Evolutionary conservation across 1,284 basidiomycete genomes (phyloP).

Genomic region (Tylopilus orsonianus): DNA sequence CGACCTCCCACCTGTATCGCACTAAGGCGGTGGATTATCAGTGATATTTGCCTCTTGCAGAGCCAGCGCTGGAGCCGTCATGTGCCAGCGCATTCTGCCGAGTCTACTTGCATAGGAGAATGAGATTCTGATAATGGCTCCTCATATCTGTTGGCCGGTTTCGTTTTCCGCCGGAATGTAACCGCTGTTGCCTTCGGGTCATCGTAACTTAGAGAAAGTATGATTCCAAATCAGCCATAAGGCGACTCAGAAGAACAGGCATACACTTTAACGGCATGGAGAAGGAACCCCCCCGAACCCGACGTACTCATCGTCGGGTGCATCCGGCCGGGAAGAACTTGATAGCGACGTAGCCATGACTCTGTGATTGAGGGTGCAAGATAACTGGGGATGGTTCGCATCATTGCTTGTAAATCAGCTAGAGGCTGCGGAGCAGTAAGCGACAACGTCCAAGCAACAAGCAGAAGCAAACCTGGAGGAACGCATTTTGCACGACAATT

Average conservation of each 20-base stretch:
- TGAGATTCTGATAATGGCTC: constrained; percentile 3
- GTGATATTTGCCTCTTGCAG: not conserved
- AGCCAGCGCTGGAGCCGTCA: not conserved
- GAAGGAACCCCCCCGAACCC: constrained; percentile 85
- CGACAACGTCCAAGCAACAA: not conserved
- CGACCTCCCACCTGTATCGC: constrained; percentile 19
- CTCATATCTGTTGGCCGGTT: constrained; percentile 10
- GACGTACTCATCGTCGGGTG: constrained; percentile 95
- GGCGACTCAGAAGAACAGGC: constrained; percentile 28
- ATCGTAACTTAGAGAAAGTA: constrained; percentile 51
- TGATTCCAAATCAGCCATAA: constrained; percentile 9
- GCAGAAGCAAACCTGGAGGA: constrained; percentile 60
- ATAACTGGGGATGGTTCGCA: constrained; percentile 69
- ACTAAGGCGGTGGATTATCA: constrained; percentile 8
- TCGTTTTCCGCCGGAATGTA: constrained; percentile 36
- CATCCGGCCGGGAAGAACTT: constrained; percentile 92
- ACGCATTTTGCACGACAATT: constrained; percentile 85
- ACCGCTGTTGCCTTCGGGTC: constrained; percentile 61
- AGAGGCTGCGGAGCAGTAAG: constrained; percentile 49
- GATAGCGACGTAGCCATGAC: constrained; percentile 88
- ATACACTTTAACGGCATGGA: constrained; percentile 85
- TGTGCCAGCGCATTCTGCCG: constrained; percentile 4
- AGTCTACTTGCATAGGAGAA: constrained; percentile 22
- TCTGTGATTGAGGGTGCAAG: constrained; percentile 85
- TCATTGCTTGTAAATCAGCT: constrained; percentile 71